Base-by-base conservation (phyloP, 202 grass and related monocot genomes). In the Panicum virgatum region DNA sequence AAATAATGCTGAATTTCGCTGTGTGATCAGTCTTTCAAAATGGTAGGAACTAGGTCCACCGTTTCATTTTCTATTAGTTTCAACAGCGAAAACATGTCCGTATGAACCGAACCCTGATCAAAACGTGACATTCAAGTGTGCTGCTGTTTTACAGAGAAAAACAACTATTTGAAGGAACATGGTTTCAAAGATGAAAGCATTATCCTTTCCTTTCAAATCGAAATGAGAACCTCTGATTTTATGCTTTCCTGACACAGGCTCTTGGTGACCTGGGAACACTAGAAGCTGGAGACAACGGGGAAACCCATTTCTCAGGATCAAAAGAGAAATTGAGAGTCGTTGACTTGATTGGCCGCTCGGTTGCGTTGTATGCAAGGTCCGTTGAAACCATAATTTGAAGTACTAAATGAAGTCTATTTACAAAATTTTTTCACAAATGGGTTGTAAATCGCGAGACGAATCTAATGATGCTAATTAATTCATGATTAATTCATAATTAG, bases 261-360 rank as follows among this genome's bases (percentile, higher is more conserved):
- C 84, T 90, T 60, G 96, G 92, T 78, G 92, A 98, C 96, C 90
- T 98, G 88, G 92, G 96, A 90, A 96, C 93, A 94, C 87, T 99
- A 36, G 83, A 89, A 83, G 83, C 74, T 66, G 76, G 65, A 29
- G 91, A 90, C 66, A 90, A 85, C n/a, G 87, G 91, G 27, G 87
- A 90, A 46, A 85, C 86, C 36, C 79, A 93, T n/a, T 93, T 93
- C 71, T 88, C 90, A 51, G 92, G 69, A 66, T 78, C 90, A 9
- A 93, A 88, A 89, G 79, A 93, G 69, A 90, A 84, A 80, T 7
- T 95, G 65, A 91, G 80, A 90, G 90, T 98, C 46, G 78, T 76
- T 5, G 96, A 95, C 37, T 77, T 99, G 62, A 99, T 99, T 63
- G 96, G 96, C 20, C 91, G 96, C 85, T 85, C 96, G 20, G 70